Base-by-base conservation (phyloP, 2,329 filamentous ascomycete species). In the Ophiocordyceps camponoti-leonardi region DNA sequence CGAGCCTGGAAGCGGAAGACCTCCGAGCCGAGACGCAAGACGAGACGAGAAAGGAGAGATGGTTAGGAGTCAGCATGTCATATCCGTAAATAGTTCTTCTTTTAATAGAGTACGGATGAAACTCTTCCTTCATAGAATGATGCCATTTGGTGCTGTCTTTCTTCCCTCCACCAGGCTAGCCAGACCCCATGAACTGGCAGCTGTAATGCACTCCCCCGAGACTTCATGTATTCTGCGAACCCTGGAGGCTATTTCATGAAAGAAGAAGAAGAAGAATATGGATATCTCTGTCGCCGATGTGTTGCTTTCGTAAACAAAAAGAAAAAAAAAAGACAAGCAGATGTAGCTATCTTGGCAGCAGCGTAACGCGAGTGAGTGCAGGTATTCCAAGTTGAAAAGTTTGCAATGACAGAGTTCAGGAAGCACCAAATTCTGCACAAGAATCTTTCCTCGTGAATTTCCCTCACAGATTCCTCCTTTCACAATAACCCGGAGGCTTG, bases 401-500 rank as follows among this genome's bases (percentile, higher is more conserved):
- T 23, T 41, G n/a, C 18, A 39, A 28, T 8, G 35, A 39, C 20
- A 39, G 35, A 19, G n/a, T 19, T 7, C n/a, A 19, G 16, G 13
- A 6, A 39, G 35, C 6, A n/a, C 8, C 6, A 35, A 18, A 14
- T 11, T 18, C 13, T 18, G 13, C 14, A 16, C 2, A 13, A 23
- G 8, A 3, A 1, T 30, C 41, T 7, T 4, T 14, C n/a, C 41
- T 8, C 3, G 12, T 16, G 6, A 23, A 6, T 28, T n/a, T n/a
- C 7, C 12, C 51, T 46, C 26, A 52, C 14, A 48, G 39, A 12
- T 53, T 53, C 42, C 51, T 62, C 45, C 60, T 60, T 45, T 77
- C 72, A 50, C 75, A 79, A 56, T 78, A 77, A 46, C 71, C 70
- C 0, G 74, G 73, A 8, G 61, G 54, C 47, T 58, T 59, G 14